Evolutionary conservation across 345 rosid species (phyloP).

Genomic region (Eucalyptus virginea): DNA sequence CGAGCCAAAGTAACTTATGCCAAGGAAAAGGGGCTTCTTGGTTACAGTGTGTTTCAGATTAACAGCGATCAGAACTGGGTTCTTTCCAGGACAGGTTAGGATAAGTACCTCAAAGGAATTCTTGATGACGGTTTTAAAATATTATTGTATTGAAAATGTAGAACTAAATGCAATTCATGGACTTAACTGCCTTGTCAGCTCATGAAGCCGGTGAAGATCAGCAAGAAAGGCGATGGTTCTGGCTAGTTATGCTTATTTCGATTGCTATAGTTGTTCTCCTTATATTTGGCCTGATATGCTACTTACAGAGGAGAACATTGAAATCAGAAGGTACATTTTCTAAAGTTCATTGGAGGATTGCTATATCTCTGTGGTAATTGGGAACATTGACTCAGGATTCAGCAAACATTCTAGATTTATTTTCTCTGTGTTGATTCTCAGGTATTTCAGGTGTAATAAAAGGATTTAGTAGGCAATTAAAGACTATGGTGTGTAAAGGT

Average conservation of each 20-base stretch:
- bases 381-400: background rate
- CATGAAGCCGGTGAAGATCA: background rate
- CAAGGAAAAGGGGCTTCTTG: constrained; percentile 18
- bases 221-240: background rate
- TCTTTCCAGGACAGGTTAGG: constrained; percentile 22
- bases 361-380: background rate
- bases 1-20: constrained; percentile 24
- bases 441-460: background rate
- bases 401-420: background rate
- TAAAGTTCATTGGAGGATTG: background rate
- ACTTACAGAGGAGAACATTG: background rate
- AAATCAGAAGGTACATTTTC: constrained; percentile 4
- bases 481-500: background rate
- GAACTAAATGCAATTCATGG: background rate
- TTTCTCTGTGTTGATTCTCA: background rate
- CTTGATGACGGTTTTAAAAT: background rate
- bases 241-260: constrained; percentile 7
- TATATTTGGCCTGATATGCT: background rate
- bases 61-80: constrained; percentile 20
- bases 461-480: background rate
- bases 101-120: background rate
- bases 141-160: background rate
- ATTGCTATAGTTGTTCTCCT: constrained; percentile 1
- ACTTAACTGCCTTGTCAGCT: constrained; percentile 3
- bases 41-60: constrained; percentile 20